Percentiles rank a stretch among this genome's conserved stretches.
phyloP scores from a whole-genome alignment of 805 yeast species.

The Ascoidea rubescens region DNA sequence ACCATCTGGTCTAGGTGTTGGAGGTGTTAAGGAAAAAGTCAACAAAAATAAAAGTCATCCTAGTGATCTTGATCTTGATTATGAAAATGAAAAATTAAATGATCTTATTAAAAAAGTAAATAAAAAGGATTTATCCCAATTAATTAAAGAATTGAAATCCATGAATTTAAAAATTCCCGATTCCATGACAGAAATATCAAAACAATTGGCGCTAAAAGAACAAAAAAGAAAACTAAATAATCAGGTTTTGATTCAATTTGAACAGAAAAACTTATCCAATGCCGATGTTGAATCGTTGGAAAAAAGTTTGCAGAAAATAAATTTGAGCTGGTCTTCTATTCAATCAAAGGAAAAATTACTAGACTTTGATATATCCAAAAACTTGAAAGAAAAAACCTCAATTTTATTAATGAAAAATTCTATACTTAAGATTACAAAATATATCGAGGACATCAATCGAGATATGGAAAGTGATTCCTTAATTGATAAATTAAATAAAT shows the following conservation, averaged over 20 bases:
- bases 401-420: too few relatives aligned
- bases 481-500: too few relatives aligned
- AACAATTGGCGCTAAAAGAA: not conserved
- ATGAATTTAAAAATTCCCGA: not conserved
- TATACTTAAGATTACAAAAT: too few relatives aligned
- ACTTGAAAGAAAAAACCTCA: too few relatives aligned
- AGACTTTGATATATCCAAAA: too few relatives aligned
- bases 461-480: too few relatives aligned
- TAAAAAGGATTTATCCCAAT: too few relatives aligned
- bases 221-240: not conserved
- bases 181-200: not conserved
- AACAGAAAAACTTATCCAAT: not conserved
- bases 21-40: constrained; percentile 36
- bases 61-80: too few relatives aligned
- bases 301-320: too few relatives aligned
- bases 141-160: not conserved
- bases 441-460: too few relatives aligned
- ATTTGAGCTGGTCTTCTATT: not conserved
- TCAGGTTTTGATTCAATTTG: not conserved
- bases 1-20: constrained; percentile 52
- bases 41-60: too few relatives aligned
- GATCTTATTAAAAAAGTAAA: not conserved
- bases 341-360: too few relatives aligned
- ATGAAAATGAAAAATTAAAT: not conserved
- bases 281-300: not conserved